Evolutionary conservation across 1,139 yeast genomes (phyloP), one percentile per base, ranked within the genome.

Genomic region (Suhomyces kunorum): DNA sequence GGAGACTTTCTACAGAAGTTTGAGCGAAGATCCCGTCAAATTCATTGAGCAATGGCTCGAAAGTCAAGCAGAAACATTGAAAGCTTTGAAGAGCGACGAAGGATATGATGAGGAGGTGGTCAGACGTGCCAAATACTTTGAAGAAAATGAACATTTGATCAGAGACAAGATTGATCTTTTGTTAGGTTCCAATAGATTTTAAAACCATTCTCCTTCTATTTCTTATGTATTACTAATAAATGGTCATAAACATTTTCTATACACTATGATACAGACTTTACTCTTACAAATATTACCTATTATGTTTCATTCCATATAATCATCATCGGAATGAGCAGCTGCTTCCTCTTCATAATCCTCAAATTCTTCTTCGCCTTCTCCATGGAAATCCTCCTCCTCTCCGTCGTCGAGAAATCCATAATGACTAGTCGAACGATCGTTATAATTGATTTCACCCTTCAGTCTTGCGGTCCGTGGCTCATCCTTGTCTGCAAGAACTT

Each of bases 61-160:
- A 37, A 78, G 86, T 16, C 94, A 88, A 58, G 74, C 87, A 27
- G 81, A 85, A 47, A 84, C 90, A 36, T 71, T 87, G 54, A 82
- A 80, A 59, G 82, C 88, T 13, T 74, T 88, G 49, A 77, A 84
- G 53, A 87, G 94, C 46, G 97, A 90, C 59, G 90, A 87, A 53
- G 89, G 94, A 8, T 87, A 86, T 61, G 88, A 87, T 57, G 98
- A 90, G 63, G 98, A 92, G 58, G 71, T 80, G 22, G 96, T 88
- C 3, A 80, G 98, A 66, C 80, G 83, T 53, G 80, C 95, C 6
- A 78, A 83, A 28, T 89, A 85, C 61, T 90, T 88, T 64, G 78
- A 80, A 33, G 88, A 87, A 45, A 87, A 87, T 45, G 76, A 72
- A 51, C 63, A 60, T 32, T 67, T 86, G 54, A 70, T 89, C 42